Evolutionary conservation across 306 rosid species (phyloP), one percentile per base, ranked within the genome.

Genomic region (Vachellia pachyceras): DNA sequence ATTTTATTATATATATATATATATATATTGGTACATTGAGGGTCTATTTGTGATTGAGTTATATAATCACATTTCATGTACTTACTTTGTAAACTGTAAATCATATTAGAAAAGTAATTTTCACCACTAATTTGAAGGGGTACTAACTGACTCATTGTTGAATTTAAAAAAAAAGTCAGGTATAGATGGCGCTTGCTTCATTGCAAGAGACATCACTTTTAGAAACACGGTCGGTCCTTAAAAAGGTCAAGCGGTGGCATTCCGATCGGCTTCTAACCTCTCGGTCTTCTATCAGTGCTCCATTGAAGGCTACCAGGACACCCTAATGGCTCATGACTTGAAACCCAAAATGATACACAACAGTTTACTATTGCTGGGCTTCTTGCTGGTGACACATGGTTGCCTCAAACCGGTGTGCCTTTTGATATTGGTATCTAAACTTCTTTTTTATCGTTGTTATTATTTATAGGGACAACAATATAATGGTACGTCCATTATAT

Each of bases 271-370:
- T 57, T 92, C 97, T 0, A 97, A 95, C 61, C 95, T 95, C 25
- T 89, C 97, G 0, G 94, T 95, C 8, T 95, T 95, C 88, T 89
- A 89, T 76, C 89, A 91, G 0, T 95, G 98, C 15, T 61, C 90
- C 75, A 81, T 95, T 8, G 73, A 77, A 10, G 98, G 98, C 3
- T 90, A 95, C 65, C 98, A 95, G 89, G 98, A 95, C 88, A 95
- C 98, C 0, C 92, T 95, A n/a, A 68, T 68, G 52, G 73, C 52
- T 39, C 50, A 68, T 7, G 73, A 5, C 1, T 87, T 3, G 97
- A 95, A 76, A 89, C 77, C 80, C 74, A 90, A 58, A 65, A 35
- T 39, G 89, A 84, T 36, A 95, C 98, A 3, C 61, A 87, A 0
- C 81, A 15, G 6, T 95, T 90, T 52, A 88, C 91, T 1, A 97